Conservation (phyloP, 106 monocot species). For the Hemerocallis citrina region DNA sequence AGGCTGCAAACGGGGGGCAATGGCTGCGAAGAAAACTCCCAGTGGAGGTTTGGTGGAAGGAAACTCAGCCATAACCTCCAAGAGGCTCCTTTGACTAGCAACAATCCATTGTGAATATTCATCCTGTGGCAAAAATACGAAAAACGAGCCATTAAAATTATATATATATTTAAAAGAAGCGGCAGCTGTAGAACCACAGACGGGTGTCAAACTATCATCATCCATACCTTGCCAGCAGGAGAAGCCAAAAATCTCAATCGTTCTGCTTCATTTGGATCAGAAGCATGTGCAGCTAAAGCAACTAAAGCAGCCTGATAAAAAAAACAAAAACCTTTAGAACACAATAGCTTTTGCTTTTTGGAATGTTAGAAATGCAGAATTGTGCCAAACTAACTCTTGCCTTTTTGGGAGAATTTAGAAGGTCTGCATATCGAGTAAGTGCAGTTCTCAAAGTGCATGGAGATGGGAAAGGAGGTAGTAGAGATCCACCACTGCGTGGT, state of each 20-base stretch:
- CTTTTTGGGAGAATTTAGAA: constrained; percentile 93
- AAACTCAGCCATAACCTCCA: constrained; percentile 96
- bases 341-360: no score
- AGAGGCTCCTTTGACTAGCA: constrained; percentile 86
- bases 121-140: constrained; percentile 36
- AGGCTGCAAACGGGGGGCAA: constrained; percentile 81
- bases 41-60: constrained; percentile 92
- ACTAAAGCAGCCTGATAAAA: constrained; percentile 68
- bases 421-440: constrained; percentile 87
- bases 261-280: constrained; percentile 76
- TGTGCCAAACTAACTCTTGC: constrained; percentile 12
- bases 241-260: constrained; percentile 69
- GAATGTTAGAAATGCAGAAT: neutral
- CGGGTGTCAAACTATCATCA: no score
- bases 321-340: neutral
- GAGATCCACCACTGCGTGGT: constrained; percentile 39
- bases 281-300: constrained; percentile 92
- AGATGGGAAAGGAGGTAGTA: constrained; percentile 87
- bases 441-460: constrained; percentile 79
- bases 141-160: neutral
- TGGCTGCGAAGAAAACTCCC: constrained; percentile 94
- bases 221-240: constrained; percentile 93
- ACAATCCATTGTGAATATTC: constrained; percentile 86
- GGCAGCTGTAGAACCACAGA: no score
- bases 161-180: no score